These are phyloP conservation scores for Microthlaspi erraticum DNA, from an alignment of 345 rosid genomes.

Conservation along the genomic window DNA sequence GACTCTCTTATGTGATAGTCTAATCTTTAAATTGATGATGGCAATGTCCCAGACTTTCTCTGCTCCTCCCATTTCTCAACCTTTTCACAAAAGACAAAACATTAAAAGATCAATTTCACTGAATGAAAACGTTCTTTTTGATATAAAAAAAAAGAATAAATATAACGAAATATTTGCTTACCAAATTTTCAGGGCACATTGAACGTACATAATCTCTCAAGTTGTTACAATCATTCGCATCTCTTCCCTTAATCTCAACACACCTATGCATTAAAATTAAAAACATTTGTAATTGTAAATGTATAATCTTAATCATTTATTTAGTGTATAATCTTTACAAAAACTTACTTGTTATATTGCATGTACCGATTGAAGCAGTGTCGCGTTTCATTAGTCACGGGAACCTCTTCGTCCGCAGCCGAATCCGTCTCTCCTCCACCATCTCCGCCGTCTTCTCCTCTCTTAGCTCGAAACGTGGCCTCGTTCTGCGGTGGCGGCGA, in stretches of 20 bases:
- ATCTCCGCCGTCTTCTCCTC: constrained; percentile 22
- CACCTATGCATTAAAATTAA: constrained; percentile 14
- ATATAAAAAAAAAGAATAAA: background rate
- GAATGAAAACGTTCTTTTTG: background rate
- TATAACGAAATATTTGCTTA: constrained; percentile 5
- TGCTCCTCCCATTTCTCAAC: constrained; percentile 40
- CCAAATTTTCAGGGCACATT: constrained; percentile 33
- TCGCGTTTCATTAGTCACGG: constrained; percentile 34
- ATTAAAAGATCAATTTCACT: background rate
- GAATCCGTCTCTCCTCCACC: constrained; percentile 13
- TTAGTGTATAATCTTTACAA: background rate
- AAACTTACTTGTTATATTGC: constrained; percentile 39
- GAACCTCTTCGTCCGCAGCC: background rate
- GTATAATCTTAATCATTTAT: constrained; percentile 7
- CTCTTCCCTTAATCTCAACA: constrained; percentile 29
- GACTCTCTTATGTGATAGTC: background rate
- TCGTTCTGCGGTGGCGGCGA: constrained; percentile 46
- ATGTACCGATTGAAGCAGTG: constrained; percentile 17
- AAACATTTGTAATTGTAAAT: too few species aligned
- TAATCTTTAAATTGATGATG: constrained; percentile 17
- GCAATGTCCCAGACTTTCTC: constrained; percentile 29
- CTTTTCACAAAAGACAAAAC: background rate
- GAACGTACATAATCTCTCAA: constrained; percentile 39
- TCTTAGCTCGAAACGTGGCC: constrained; percentile 24
- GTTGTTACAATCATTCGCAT: constrained; percentile 34